Evolutionary conservation across 164 flowering plant species (phyloP), one percentile per base, ranked within the genome.

Genomic region (Berberis thunbergii): DNA sequence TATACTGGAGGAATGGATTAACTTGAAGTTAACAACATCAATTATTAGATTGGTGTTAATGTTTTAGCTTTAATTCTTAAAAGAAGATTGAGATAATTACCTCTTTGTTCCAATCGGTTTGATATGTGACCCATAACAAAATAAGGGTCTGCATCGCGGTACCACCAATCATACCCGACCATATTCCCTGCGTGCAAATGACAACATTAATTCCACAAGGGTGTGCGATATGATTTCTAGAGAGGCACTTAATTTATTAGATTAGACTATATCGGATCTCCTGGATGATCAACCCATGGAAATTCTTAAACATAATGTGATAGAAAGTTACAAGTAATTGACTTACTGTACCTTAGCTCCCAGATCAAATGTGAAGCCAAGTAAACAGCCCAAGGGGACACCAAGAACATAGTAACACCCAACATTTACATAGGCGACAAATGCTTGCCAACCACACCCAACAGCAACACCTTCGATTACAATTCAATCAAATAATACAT

Each of bases 91-190:
- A 59, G 8, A 69, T 39, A 10, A 38, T 1, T 70, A 81, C 90
- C 84, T 85, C 87, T 60, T 77, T 73, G n/a, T 70, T 64, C 90
- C 90, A 85, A 50, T 83, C 81, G 0, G 88, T 77, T 3, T 81
- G 65, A 64, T 43, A 71, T 0, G 86, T 84, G 11, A 77, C 71
- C 81, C 77, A 82, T 1, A 82, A 0, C 9, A 86, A 61, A 42
- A 86, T 79, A 43, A 81, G 0, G 10, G 91, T 86, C 45, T 86
- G 91, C 65, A 80, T 69, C 1, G 74, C 12, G 1, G 86, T 86
- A 0, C 91, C 91, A 39, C 86, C 83, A 8, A 86, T 70, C 91
- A 86, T 86, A 10, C 88, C 91, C 0, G 78, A 57, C 91, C 88
- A 86, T 60, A 84, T 78, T 49, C 91, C 91, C 88, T 83, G 52